Evolutionary conservation across 2,329 filamentous ascomycete genomes (phyloP).

Genomic region (Penicillium olsonii): DNA sequence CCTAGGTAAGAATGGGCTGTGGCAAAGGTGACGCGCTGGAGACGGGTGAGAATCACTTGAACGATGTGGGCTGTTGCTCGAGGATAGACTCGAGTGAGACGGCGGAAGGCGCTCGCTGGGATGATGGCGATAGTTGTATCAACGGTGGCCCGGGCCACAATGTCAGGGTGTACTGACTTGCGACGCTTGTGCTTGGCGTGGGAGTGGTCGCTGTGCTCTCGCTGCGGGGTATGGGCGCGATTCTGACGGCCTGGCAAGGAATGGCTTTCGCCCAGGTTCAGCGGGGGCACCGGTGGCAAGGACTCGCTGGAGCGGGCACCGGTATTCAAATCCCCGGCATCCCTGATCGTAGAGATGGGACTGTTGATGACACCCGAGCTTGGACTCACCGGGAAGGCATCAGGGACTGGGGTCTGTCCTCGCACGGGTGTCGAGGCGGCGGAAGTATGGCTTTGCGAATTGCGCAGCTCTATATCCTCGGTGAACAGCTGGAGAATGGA

Average conservation of each 20-base stretch:
- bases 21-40: constrained; percentile 90
- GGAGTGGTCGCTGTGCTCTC: constrained; percentile 21
- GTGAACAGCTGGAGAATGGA: constrained; percentile 97
- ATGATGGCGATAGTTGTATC: constrained; percentile 99
- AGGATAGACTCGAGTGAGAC: constrained; percentile 89
- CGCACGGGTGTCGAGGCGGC: constrained; percentile 37
- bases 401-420: constrained; percentile 34
- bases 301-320: constrained; percentile 30
- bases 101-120: constrained; percentile 89
- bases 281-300: constrained; percentile 68
- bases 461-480: constrained; percentile 81
- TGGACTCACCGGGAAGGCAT: constrained; percentile 44
- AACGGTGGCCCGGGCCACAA: constrained; percentile 91
- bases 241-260: constrained; percentile 27
- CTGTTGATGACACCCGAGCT: constrained; percentile 27
- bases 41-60: constrained; percentile 90
- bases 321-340: constrained; percentile 21
- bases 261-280: constrained; percentile 64
- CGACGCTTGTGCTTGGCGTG: constrained; percentile 33
- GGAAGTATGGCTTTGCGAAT: constrained; percentile 58
- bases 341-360: constrained; percentile 27
- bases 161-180: constrained; percentile 90
- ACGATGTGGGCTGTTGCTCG: constrained; percentile 97
- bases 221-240: constrained; percentile 30
- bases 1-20: constrained; percentile 95